Conservation (phyloP, 2,329 filamentous ascomycete genomes). For the Fusarium udum region DNA sequence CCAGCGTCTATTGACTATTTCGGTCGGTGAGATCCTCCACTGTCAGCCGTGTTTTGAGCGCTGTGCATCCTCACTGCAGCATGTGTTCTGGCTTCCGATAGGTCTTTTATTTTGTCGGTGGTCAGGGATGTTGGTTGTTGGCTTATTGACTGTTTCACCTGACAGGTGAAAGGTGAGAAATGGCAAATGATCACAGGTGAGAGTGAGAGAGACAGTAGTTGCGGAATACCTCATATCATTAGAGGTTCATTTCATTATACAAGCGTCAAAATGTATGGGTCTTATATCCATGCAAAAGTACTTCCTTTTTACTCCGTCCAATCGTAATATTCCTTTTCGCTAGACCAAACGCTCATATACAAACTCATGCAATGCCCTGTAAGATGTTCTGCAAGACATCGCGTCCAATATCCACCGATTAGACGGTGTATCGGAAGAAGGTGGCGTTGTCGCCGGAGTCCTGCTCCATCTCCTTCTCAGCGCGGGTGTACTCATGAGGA, state of each 20-base stretch:
- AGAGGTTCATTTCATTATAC: slow-evolving; percentile 28
- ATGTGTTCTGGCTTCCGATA: slow-evolving; percentile 7
- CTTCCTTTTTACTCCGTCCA: slow-evolving; percentile 12
- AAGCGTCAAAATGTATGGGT: slow-evolving; percentile 16
- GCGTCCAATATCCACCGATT: slow-evolving; percentile 27
- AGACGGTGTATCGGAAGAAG: slow-evolving; percentile 64
- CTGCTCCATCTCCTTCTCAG: slow-evolving; percentile 62
- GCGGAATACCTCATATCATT: slow-evolving; percentile 18
- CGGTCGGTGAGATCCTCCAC: neutral
- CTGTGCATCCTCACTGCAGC: slow-evolving; percentile 3
- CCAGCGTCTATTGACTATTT: slow-evolving; percentile 9
- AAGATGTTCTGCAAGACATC: slow-evolving; percentile 37
- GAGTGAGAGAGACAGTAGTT: neutral
- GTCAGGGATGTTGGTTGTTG: neutral
- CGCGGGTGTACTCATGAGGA: slow-evolving; percentile 60
- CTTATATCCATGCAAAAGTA: slow-evolving; percentile 20
- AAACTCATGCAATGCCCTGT: slow-evolving; percentile 34
- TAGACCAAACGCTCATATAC: slow-evolving; percentile 32
- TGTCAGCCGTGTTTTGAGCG: slow-evolving; percentile 10
- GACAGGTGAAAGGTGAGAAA: neutral
- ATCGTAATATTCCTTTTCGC: slow-evolving; percentile 16
- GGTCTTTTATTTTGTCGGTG: neutral
- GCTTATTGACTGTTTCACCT: slow-evolving; percentile 9
- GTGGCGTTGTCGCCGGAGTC: slow-evolving; percentile 66
- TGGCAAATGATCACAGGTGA: neutral